phyloP scores from a whole-genome alignment of 2,329 filamentous ascomycete species.

The Nothophaeocryptopus gaeumannii region DNA sequence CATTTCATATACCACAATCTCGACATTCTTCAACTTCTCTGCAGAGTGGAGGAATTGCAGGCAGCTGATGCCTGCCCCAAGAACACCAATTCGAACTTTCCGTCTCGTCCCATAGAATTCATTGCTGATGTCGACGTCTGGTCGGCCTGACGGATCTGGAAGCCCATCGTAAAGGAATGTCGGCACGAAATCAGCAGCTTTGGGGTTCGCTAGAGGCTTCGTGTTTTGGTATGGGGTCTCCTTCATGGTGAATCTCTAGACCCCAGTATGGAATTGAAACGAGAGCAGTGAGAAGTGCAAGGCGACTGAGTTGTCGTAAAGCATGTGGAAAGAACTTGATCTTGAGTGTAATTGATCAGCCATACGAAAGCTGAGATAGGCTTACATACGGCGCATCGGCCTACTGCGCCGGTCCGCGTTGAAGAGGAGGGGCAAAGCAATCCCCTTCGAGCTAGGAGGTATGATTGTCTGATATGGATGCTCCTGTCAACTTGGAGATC shows the following conservation, averaged over 20 bases:
- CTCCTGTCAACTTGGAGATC: neutral
- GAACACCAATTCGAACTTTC: slow-evolving; percentile 21
- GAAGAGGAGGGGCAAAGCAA: neutral
- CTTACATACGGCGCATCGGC: neutral
- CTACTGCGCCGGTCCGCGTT: neutral
- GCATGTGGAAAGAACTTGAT: neutral
- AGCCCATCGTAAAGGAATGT: slow-evolving; percentile 13
- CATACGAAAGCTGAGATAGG: neutral
- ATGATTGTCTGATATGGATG: too few species aligned
- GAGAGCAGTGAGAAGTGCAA: neutral
- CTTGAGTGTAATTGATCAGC: too few species aligned
- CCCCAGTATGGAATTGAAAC: neutral
- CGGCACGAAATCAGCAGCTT: slow-evolving; percentile 12
- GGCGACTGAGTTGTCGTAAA: neutral
- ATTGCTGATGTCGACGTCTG: slow-evolving; percentile 12
- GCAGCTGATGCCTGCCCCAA: slow-evolving; percentile 24
- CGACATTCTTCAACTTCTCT: slow-evolving; percentile 20
- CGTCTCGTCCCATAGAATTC: slow-evolving; percentile 23
- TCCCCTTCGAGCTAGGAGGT: too few species aligned
- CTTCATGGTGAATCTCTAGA: neutral
- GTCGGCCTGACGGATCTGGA: slow-evolving; percentile 11
- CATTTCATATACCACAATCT: slow-evolving; percentile 27
- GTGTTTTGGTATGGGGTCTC: slow-evolving; percentile 3
- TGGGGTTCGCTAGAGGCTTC: slow-evolving; percentile 5
- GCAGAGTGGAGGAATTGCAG: slow-evolving; percentile 25